A percentile compares a stretch with the other conserved stretches of the same genome.
These are phyloP conservation scores for Calonectria fujianensis DNA, from an alignment of 2,329 filamentous ascomycete genomes.

Conservation along the genomic window DNA sequence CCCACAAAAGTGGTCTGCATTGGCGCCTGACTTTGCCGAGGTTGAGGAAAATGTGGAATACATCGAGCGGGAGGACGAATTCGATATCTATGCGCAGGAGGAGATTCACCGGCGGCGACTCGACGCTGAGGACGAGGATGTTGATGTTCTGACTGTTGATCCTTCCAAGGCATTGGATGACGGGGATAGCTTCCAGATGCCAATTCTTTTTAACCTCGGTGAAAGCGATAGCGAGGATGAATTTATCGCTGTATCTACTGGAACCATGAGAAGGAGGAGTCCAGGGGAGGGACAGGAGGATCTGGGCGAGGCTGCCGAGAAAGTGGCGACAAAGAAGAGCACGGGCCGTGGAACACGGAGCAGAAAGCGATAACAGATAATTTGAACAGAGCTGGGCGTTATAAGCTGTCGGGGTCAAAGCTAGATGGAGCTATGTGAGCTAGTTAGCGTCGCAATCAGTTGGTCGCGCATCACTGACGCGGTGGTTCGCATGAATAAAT, in stretches of 20 bases:
- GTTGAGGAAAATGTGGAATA: constrained; percentile 99
- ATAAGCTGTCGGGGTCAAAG: constrained; percentile 37
- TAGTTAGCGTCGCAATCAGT: constrained; percentile 28
- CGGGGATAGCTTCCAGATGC: constrained; percentile 87
- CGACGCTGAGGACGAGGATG: constrained; percentile 93
- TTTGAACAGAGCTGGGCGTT: constrained; percentile 9
- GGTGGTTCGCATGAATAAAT: constrained; percentile 38
- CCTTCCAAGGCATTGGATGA: constrained; percentile 77
- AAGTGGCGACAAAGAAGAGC: constrained; percentile 62
- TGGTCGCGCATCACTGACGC: constrained; percentile 28
- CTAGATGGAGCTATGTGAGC: constrained; percentile 40
- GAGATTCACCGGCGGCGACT: constrained; percentile 94
- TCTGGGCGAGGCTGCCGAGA: constrained; percentile 70
- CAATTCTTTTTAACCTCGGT: constrained; percentile 92
- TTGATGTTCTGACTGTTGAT: constrained; percentile 90
- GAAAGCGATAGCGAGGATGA: constrained; percentile 98
- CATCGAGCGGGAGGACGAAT: constrained; percentile 95
- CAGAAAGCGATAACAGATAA: constrained; percentile 58
- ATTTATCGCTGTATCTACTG: constrained; percentile 79
- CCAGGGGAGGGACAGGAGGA: constrained; percentile 83
- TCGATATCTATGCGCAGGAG: constrained; percentile 96
- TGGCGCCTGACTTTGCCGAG: constrained; percentile 97
- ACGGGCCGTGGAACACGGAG: constrained; percentile 62
- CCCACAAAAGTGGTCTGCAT: constrained; percentile 96
- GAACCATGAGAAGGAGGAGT: constrained; percentile 91